These are phyloP conservation scores for Fusarium ambrosium DNA, from an alignment of 2,329 filamentous ascomycete species.

Conservation along the genomic window DNA sequence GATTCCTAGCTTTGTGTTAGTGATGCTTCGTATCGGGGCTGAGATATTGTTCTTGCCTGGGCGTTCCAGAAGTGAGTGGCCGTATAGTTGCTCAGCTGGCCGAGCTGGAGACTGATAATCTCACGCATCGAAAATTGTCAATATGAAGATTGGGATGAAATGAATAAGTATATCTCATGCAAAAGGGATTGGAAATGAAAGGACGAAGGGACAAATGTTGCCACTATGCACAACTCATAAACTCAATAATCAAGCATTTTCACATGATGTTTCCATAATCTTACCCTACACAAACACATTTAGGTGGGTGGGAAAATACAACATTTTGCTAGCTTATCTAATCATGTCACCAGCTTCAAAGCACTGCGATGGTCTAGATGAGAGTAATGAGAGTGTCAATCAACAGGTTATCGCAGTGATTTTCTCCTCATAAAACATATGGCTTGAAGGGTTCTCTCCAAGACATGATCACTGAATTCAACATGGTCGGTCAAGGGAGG, in stretches of 20 bases:
- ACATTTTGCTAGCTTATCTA: slow-evolving; percentile 35
- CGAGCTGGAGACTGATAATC: slow-evolving; percentile 93
- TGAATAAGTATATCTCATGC: neutral
- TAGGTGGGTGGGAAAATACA: neutral
- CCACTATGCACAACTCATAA: neutral
- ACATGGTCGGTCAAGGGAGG: neutral
- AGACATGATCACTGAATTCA: neutral
- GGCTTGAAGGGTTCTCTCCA: neutral
- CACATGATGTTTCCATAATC: slow-evolving; percentile 1
- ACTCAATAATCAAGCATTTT: slow-evolving; percentile 2
- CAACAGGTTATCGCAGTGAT: neutral
- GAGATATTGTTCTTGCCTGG: slow-evolving; percentile 68
- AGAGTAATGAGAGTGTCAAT: neutral
- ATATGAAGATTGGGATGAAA: neutral
- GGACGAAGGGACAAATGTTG: neutral
- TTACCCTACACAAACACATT: slow-evolving; percentile 28
- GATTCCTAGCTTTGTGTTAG: slow-evolving; percentile 76
- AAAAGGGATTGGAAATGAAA: neutral
- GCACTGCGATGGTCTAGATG: neutral
- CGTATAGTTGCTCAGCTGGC: slow-evolving; percentile 91
- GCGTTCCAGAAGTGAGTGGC: slow-evolving; percentile 98
- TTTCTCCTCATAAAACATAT: neutral
- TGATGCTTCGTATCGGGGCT: neutral
- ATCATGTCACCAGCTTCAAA: slow-evolving; percentile 12
- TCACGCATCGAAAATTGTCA: slow-evolving; percentile 82